A percentile compares a stretch with the other conserved stretches of the same genome.
These are phyloP conservation scores for Albatrellus ellisii DNA, from an alignment of 768 basidiomycete genomes.

Conservation along the genomic window DNA sequence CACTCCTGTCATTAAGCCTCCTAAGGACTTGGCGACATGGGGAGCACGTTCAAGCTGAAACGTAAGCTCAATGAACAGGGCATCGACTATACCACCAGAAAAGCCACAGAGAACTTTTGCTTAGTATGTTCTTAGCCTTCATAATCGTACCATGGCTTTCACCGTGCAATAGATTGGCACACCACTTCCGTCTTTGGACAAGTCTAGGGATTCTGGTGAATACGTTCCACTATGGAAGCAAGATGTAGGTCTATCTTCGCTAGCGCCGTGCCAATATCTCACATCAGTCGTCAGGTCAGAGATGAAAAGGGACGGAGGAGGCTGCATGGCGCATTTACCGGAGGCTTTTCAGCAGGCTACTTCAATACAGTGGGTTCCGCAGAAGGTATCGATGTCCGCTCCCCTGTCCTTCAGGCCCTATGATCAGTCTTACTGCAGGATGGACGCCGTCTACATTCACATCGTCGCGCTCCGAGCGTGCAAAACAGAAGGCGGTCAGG, in stretches of 20 bases:
- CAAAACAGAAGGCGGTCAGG: conserved; percentile 42
- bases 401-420: not conserved
- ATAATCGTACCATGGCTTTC: conserved; percentile 1
- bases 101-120: conserved; percentile 77
- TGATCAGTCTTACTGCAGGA: conserved; percentile 37
- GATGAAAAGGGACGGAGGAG: conserved; percentile 89
- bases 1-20: no score
- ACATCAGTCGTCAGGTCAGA: conserved; percentile 39
- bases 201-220: conserved; percentile 83
- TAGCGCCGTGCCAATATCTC: conserved; percentile 12
- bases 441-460: conserved; percentile 91
- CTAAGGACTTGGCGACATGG: conserved; percentile 20
- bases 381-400: conserved; percentile 44
- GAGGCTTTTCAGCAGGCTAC: conserved; percentile 96
- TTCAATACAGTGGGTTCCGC: conserved; percentile 94
- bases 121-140: conserved; percentile 34
- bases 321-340: conserved; percentile 97
- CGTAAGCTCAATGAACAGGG: conserved; percentile 76
- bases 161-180: conserved; percentile 70
- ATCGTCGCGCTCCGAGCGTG: conserved; percentile 72
- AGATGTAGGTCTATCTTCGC: conserved; percentile 42
- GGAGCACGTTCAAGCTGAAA: conserved; percentile 46
- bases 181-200: conserved; percentile 88
- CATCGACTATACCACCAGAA: conserved; percentile 54
- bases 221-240: conserved; percentile 98